Evolutionary conservation across 1,139 yeast species (phyloP).

Genomic region (Blastobotrys elegans): DNA sequence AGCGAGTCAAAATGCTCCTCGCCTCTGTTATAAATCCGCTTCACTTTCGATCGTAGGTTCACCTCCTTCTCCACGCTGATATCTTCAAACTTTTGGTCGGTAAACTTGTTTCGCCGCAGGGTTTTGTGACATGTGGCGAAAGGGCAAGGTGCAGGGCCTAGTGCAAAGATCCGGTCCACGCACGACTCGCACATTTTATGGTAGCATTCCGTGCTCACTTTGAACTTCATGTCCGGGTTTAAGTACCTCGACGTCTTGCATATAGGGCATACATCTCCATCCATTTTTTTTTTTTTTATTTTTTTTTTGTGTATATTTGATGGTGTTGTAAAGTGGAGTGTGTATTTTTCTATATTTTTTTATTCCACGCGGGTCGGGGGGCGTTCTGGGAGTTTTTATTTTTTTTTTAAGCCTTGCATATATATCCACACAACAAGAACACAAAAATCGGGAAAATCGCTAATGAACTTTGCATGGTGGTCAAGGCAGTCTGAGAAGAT

Average conservation of each 20-base stretch:
- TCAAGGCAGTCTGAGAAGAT: not conserved
- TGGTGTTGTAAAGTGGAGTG: too few relatives aligned
- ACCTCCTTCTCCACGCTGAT: constrained; percentile 85
- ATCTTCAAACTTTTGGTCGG: constrained; percentile 89
- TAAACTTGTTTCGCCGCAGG: constrained; percentile 80
- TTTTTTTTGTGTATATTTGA: not conserved
- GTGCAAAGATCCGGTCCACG: constrained; percentile 86
- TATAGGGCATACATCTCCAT: constrained; percentile 85
- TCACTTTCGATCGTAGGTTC: constrained; percentile 78
- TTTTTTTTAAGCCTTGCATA: too few relatives aligned
- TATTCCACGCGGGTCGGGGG: too few relatives aligned
- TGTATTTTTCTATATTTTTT: too few relatives aligned
- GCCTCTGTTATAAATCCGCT: constrained; percentile 73
- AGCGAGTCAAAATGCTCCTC: constrained; percentile 64
- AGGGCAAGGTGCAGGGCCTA: constrained; percentile 97
- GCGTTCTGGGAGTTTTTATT: too few relatives aligned
- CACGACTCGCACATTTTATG: constrained; percentile 97
- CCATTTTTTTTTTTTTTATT: constrained; percentile 1
- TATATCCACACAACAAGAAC: too few relatives aligned
- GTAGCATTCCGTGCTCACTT: constrained; percentile 95
- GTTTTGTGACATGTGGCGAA: constrained; percentile 87
- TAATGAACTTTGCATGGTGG: not conserved
- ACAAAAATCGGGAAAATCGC: too few relatives aligned
- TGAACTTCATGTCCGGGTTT: constrained; percentile 87
- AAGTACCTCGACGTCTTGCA: constrained; percentile 93